Base-by-base conservation (phyloP, 352 stramenopile species). In the Globisporangium sylvaticum region DNA sequence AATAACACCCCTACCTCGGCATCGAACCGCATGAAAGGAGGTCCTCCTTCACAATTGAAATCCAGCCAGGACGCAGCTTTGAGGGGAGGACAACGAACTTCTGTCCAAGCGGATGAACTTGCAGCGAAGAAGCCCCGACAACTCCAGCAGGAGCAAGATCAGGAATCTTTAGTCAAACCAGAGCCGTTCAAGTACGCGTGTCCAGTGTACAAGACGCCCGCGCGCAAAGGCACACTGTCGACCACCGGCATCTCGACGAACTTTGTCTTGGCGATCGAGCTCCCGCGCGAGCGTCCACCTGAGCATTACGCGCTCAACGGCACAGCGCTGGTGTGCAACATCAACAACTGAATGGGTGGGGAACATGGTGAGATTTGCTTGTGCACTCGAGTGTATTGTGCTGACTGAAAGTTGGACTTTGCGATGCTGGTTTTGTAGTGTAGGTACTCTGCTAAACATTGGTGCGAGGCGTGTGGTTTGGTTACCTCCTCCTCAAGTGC, bases 241-340 rank as follows among this genome's bases (percentile, higher is more conserved):
- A 98, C 94, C 1, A 98, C 92, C 0, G 94, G 94, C 34, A 97
- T 94, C 68, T 97, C 86, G 7, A 98, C 92, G 22, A 98, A 97
- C 78, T 96, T 96, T 64, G 87, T 98, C 29, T 70, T 98, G 7
- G 78, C 92, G 6, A 89, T 98, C 29, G 88, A 97, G 20, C 70
- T 98, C 14, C 81, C 89, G 3, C 92, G 84, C 39, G 79, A 95
- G 37, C 72, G 80, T 4, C 64, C 79, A 1, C 70, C 91, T 0
- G 78, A 95, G 57, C 80, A 92, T 64, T 98, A 96, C 81, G 79
- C 97, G 8, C 80, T 97, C 15, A 94, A 96, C 60, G 94, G 94
- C 58, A 89, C 96, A 0, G 94, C 94, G 7, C 72, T 94, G 15
- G 76, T 98, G 15, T 96, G 87, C 68, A 97, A 91, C 65, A 67